Evolutionary conservation across 148 eudicot species (phyloP).

Genomic region (Salicornia ramosissima): DNA sequence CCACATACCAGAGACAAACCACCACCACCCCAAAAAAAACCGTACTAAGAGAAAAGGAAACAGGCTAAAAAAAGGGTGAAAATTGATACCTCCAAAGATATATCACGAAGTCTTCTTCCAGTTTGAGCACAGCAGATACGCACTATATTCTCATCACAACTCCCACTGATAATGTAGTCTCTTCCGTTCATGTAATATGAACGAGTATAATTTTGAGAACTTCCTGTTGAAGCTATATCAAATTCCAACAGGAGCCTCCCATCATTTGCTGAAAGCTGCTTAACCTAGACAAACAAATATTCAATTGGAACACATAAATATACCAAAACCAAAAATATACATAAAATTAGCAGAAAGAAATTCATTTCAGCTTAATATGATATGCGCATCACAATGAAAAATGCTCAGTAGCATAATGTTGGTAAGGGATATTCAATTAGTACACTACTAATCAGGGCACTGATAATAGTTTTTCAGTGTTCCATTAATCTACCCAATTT

Average conservation of each 20-base stretch:
- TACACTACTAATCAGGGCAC: background rate
- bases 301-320: background rate
- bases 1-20: background rate
- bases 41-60: background rate
- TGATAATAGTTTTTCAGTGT: background rate
- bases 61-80: background rate
- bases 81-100: slow-evolving; percentile 51
- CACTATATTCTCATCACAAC: slow-evolving; percentile 82
- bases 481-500: background rate
- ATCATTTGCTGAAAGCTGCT: slow-evolving; percentile 82
- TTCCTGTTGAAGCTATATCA: slow-evolving; percentile 67
- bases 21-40: too few species aligned
- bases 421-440: background rate
- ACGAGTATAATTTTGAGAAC: slow-evolving; percentile 86
- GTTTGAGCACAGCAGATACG: slow-evolving; percentile 87
- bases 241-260: slow-evolving; percentile 72
- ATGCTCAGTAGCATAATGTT: too few species aligned
- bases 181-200: slow-evolving; percentile 91
- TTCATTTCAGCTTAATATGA: background rate
- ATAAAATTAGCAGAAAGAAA: too few species aligned
- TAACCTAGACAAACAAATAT: slow-evolving; percentile 47
- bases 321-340: too few species aligned
- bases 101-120: slow-evolving; percentile 80
- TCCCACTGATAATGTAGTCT: slow-evolving; percentile 86
- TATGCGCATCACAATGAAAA: background rate